Percentiles rank a stretch among this genome's conserved stretches.
These are phyloP conservation scores for Nitzschia sp. DNA, from an alignment of 108 stramenopile species.

Conservation along the genomic window DNA sequence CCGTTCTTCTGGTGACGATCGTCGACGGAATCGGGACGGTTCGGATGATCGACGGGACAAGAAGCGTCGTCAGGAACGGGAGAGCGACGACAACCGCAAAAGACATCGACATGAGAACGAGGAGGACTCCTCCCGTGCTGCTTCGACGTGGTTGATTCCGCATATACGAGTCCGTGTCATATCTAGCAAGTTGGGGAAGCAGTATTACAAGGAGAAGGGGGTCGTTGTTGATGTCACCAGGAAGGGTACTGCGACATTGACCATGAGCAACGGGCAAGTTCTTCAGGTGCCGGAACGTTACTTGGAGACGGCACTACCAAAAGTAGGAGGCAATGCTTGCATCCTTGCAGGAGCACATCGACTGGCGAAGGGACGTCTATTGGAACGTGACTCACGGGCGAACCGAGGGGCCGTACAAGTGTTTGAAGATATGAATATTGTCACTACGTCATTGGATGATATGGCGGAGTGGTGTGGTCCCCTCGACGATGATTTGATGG, in stretches of 20 bases:
- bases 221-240: constrained; percentile 76
- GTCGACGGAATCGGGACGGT: constrained; percentile 5
- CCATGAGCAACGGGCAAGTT: constrained; percentile 64
- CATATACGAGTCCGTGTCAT: constrained; percentile 85
- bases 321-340: constrained; percentile 74
- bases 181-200: constrained; percentile 63
- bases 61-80: constrained; percentile 7
- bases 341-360: constrained; percentile 60
- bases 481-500: constrained; percentile 63
- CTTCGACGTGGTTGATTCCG: constrained; percentile 69
- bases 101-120: constrained; percentile 9
- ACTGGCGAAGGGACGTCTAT: constrained; percentile 63
- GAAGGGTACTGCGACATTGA: constrained; percentile 58
- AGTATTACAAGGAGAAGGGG: constrained; percentile 76
- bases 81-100: constrained; percentile 19
- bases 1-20: background rate
- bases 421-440: constrained; percentile 78
- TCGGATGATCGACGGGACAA: constrained; percentile 1
- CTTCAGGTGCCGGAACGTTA: constrained; percentile 76
- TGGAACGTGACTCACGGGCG: constrained; percentile 67
- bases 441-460: constrained; percentile 77
- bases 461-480: constrained; percentile 88
- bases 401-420: constrained; percentile 73
- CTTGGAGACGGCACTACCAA: constrained; percentile 85
- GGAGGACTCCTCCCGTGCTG: background rate